Evolutionary conservation across 1,139 yeast species (phyloP).

Genomic region (Candida pseudocylindracea): DNA sequence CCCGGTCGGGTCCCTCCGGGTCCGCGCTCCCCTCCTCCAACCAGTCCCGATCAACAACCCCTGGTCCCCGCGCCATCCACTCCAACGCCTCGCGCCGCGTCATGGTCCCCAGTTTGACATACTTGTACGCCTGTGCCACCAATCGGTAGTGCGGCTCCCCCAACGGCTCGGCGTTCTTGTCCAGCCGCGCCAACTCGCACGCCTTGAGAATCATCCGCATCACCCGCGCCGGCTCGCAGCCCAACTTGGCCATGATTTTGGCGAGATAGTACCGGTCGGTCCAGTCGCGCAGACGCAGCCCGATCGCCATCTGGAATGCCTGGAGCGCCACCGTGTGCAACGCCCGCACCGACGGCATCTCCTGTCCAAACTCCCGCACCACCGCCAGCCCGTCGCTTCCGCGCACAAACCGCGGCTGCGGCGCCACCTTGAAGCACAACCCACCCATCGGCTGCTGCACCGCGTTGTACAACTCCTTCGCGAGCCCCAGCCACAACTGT

Average conservation of each 20-base stretch:
- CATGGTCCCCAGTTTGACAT: conserved; percentile 15
- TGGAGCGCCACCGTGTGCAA: conserved; percentile 16
- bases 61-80: conserved; percentile 14
- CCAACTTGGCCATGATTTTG: conserved; percentile 32
- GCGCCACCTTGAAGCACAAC: conserved; percentile 22
- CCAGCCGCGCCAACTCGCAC: conserved; percentile 16
- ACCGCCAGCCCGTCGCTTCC: conserved; percentile 8
- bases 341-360: conserved; percentile 8
- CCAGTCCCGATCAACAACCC: conserved; percentile 3
- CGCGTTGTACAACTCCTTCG: conserved; percentile 40
- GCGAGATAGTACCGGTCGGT: conserved; percentile 31
- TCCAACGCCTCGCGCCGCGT: conserved; percentile 13
- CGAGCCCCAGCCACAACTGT: conserved; percentile 31
- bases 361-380: conserved; percentile 6
- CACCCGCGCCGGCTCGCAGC: conserved; percentile 9
- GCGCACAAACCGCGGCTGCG: conserved; percentile 13
- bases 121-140: conserved; percentile 37
- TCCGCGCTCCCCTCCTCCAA: no score
- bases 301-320: conserved; percentile 20
- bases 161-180: conserved; percentile 24
- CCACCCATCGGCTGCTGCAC: conserved; percentile 46
- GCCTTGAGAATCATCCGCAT: conserved; percentile 18
- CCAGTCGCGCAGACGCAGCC: conserved; percentile 34
- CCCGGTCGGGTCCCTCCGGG: no score
- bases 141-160: conserved; percentile 59